phyloP scores from a whole-genome alignment of 116 monocot species.

The Phalaenopsis hybrid region DNA sequence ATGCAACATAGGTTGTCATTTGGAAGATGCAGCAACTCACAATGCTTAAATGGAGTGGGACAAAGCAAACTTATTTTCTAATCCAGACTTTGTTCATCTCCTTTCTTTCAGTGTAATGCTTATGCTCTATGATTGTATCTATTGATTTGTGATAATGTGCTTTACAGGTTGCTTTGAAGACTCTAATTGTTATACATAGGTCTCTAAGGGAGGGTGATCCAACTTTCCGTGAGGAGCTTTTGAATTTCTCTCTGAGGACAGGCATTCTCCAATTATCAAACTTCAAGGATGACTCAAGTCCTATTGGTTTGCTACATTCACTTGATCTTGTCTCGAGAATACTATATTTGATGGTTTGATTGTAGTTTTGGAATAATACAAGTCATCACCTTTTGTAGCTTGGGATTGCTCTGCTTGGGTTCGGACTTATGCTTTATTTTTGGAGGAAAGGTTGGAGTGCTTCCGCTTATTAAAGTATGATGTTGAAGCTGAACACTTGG shows the following conservation, averaged over 20 bases:
- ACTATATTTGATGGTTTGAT: background rate
- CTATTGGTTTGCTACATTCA: slow-evolving; percentile 54
- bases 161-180: slow-evolving; percentile 84
- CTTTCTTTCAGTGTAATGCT: background rate
- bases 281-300: slow-evolving; percentile 98
- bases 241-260: slow-evolving; percentile 63
- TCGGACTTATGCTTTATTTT: slow-evolving; percentile 79
- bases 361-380: background rate
- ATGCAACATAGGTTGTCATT: background rate
- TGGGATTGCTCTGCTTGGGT: slow-evolving; percentile 99
- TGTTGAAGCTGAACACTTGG: slow-evolving; percentile 76
- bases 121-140: slow-evolving; percentile 1
- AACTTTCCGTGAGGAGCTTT: slow-evolving; percentile 91
- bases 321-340: slow-evolving; percentile 3
- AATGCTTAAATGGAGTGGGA: background rate
- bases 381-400: slow-evolving; percentile 32
- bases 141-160: background rate
- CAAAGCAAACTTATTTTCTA: background rate
- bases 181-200: slow-evolving; percentile 91
- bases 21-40: background rate
- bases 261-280: slow-evolving; percentile 83
- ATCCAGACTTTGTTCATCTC: background rate
- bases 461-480: slow-evolving; percentile 89
- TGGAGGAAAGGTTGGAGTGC: slow-evolving; percentile 93
- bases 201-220: slow-evolving; percentile 89